Conservation (phyloP, 768 basidiomycete genomes). For the Russula virescens region DNA sequence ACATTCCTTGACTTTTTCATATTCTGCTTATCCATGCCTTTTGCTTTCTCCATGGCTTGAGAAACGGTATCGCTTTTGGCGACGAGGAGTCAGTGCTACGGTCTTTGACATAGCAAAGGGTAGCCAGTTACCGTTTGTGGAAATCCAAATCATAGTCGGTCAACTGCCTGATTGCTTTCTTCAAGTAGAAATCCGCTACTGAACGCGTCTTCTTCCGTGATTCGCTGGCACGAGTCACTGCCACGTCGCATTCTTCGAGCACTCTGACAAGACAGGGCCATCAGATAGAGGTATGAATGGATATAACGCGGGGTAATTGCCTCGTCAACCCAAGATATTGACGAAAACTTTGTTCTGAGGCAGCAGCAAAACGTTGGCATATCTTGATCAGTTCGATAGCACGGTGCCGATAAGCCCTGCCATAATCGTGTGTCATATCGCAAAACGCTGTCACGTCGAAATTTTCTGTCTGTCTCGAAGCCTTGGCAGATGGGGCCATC, state of each 20-base stretch:
- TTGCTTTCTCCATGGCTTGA: neutral
- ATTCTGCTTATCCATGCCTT: neutral
- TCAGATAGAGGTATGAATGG: neutral
- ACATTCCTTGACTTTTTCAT: neutral
- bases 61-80: neutral
- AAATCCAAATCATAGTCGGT: neutral
- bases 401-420: neutral
- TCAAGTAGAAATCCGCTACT: neutral
- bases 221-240: neutral
- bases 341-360: neutral
- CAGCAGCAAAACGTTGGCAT: neutral
- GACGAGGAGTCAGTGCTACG: neutral
- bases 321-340: neutral
- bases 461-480: too few relatives aligned
- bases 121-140: neutral
- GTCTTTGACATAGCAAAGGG: neutral
- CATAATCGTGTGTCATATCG: neutral
- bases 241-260: neutral
- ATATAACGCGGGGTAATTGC: neutral
- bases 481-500: too few relatives aligned
- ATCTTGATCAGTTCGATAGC: neutral
- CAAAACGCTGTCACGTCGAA: neutral
- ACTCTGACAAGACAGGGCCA: neutral
- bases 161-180: neutral
- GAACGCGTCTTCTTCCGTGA: neutral